Conservation (phyloP, 2,329 filamentous ascomycete genomes). For the Ascochyta fabae region DNA sequence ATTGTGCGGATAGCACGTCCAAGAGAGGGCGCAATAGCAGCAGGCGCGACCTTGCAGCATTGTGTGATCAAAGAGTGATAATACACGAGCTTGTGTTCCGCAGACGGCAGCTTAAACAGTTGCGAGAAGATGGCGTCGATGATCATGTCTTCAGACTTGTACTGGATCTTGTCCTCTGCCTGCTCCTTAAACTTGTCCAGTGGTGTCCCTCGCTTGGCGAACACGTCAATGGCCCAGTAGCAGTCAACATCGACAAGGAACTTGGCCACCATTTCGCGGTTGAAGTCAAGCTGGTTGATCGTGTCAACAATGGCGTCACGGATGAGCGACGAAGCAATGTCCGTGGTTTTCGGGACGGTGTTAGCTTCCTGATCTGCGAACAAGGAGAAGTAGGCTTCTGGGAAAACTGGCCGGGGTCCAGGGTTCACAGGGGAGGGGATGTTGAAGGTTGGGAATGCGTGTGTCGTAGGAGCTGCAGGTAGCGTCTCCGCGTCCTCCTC, state of each 20-base stretch:
- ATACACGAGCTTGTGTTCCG: conserved; percentile 94
- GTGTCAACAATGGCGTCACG: conserved; percentile 88
- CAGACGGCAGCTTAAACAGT: conserved; percentile 81
- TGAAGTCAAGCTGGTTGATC: conserved; percentile 92
- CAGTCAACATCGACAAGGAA: conserved; percentile 94
- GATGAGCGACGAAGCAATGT: conserved; percentile 81
- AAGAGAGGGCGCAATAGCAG: conserved; percentile 92
- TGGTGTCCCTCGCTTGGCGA: conserved; percentile 89
- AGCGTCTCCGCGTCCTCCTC: conserved; percentile 60
- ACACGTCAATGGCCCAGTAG: conserved; percentile 88
- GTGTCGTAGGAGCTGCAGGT: conserved; percentile 63
- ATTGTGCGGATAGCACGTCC: conserved; percentile 91
- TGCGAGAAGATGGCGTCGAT: conserved; percentile 99
- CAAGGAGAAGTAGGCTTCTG: conserved; percentile 92
- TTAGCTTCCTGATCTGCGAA: conserved; percentile 86
- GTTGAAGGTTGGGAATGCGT: conserved; percentile 75
- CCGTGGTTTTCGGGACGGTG: conserved; percentile 79
- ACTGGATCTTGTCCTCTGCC: conserved; percentile 73
- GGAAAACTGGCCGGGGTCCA: conserved; percentile 80
- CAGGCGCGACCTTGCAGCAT: conserved; percentile 92
- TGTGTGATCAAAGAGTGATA: conserved; percentile 96
- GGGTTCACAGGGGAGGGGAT: conserved; percentile 78
- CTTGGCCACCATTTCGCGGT: conserved; percentile 83
- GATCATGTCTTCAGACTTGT: conserved; percentile 97
- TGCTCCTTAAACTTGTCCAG: conserved; percentile 83